These are phyloP conservation scores for Cytospora chrysosperma DNA, from an alignment of 2,329 filamentous ascomycete genomes.

Conservation along the genomic window DNA sequence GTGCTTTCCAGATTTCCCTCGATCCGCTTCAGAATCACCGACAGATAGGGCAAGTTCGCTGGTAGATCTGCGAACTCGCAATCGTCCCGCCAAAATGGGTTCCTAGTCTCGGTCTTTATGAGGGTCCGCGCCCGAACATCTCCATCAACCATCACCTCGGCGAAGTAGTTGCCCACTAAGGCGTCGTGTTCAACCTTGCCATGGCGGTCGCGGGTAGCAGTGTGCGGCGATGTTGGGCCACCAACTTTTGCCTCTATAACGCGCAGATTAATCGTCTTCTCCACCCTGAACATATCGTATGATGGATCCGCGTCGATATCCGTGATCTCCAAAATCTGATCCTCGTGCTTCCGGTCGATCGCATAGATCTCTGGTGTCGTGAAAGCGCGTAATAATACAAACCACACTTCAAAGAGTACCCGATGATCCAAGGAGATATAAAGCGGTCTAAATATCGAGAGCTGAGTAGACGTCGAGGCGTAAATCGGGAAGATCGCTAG, in stretches of 20 bases:
- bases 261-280: conserved; percentile 58
- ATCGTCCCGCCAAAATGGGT: conserved; percentile 80
- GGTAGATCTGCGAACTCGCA: conserved; percentile 76
- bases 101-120: conserved; percentile 67
- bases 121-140: conserved; percentile 76
- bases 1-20: conserved; percentile 50
- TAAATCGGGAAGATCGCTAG: conserved; percentile 96
- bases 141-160: conserved; percentile 76
- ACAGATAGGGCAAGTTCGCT: conserved; percentile 65
- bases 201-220: conserved; percentile 34
- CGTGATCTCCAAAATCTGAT: conserved; percentile 43
- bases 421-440: conserved; percentile 85
- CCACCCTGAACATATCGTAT: conserved; percentile 58
- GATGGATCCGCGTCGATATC: conserved; percentile 40
- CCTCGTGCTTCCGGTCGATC: conserved; percentile 45
- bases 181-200: conserved; percentile 43
- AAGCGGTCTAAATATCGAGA: conserved; percentile 80
- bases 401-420: conserved; percentile 96
- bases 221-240: conserved; percentile 30
- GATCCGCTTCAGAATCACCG: conserved; percentile 68
- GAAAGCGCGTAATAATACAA: conserved; percentile 86
- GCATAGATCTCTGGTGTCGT: conserved; percentile 89
- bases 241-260: conserved; percentile 64
- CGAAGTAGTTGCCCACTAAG: conserved; percentile 67
- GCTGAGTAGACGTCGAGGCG: conserved; percentile 67